Conservation (phyloP, 805 yeast species). For the Pichia exigua region DNA sequence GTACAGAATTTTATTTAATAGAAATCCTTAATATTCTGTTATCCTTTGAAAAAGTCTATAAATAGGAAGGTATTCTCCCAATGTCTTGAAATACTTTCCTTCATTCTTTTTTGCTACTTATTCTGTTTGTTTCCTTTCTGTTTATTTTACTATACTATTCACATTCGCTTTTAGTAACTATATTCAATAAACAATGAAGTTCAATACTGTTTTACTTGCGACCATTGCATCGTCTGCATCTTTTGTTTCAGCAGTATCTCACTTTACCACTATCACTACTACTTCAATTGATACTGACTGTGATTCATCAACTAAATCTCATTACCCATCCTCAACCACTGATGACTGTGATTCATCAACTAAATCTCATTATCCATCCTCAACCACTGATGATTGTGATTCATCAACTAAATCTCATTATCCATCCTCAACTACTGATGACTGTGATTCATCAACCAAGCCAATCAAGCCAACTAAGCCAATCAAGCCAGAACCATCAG, state of each 20-base stretch:
- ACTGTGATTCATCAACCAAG: slow-evolving; percentile 1
- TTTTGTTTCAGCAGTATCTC: not conserved
- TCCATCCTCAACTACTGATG: not conserved
- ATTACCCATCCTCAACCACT: not conserved
- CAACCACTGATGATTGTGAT: slow-evolving; percentile 3
- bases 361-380: not conserved
- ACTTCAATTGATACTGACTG: not conserved
- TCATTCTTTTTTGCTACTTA: not conserved
- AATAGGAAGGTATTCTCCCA: not conserved
- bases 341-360: not conserved
- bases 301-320: not conserved
- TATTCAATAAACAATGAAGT: slow-evolving; percentile 2
- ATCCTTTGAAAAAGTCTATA: not conserved
- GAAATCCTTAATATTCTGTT: not conserved
- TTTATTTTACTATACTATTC: not conserved
- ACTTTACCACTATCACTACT: not conserved
- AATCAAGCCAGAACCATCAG: not conserved
- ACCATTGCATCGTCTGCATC: not conserved
- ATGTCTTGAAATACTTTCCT: not conserved
- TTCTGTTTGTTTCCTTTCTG: not conserved
- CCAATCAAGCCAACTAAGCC: no score
- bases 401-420: not conserved
- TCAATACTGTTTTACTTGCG: slow-evolving; percentile 1
- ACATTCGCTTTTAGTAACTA: slow-evolving; percentile 1
- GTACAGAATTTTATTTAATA: not conserved